A percentile compares a stretch with the other conserved stretches of the same genome.
Conservation (phyloP, 768 basidiomycete species). For the Favolaschia claudopus region DNA sequence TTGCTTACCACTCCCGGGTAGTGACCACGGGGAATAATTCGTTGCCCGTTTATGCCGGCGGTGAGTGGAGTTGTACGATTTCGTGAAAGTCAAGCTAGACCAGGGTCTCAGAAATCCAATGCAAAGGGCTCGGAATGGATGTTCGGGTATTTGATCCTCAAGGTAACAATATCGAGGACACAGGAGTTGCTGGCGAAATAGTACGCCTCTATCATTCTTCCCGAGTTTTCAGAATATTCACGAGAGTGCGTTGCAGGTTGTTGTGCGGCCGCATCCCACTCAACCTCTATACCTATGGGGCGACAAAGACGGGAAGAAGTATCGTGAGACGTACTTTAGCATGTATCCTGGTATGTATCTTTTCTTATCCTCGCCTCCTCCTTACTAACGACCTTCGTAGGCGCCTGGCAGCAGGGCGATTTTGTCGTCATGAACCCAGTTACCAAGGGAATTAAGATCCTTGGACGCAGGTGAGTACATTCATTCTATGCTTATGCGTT, state of each 20-base stretch:
- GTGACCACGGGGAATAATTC: constrained; percentile 44
- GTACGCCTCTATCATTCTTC: neutral
- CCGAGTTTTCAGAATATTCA: too few species aligned
- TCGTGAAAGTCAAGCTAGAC: neutral
- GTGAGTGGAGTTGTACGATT: constrained; percentile 30
- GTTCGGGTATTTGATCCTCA: constrained; percentile 47
- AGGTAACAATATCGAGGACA: constrained; percentile 41
- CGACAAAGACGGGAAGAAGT: constrained; percentile 50
- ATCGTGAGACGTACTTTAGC: constrained; percentile 52
- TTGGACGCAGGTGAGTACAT: constrained; percentile 45
- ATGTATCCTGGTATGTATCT: constrained; percentile 43
- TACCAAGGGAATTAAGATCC: constrained; percentile 47
- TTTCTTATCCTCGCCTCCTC: neutral
- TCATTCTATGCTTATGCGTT: neutral
- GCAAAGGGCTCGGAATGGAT: constrained; percentile 50
- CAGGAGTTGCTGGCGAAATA: constrained; percentile 20
- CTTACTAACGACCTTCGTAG: too few species aligned
- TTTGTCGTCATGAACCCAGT: constrained; percentile 51
- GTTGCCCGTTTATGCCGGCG: constrained; percentile 51
- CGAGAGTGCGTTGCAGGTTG: too few species aligned
- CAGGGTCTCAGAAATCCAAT: constrained; percentile 48
- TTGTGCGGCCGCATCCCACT: constrained; percentile 56
- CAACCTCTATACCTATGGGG: constrained; percentile 55
- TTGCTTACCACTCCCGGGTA: constrained; percentile 49
- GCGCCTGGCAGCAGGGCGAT: constrained; percentile 54